Conservation (phyloP, 2,329 filamentous ascomycete genomes). For the Pseudopyricularia javanii region DNA sequence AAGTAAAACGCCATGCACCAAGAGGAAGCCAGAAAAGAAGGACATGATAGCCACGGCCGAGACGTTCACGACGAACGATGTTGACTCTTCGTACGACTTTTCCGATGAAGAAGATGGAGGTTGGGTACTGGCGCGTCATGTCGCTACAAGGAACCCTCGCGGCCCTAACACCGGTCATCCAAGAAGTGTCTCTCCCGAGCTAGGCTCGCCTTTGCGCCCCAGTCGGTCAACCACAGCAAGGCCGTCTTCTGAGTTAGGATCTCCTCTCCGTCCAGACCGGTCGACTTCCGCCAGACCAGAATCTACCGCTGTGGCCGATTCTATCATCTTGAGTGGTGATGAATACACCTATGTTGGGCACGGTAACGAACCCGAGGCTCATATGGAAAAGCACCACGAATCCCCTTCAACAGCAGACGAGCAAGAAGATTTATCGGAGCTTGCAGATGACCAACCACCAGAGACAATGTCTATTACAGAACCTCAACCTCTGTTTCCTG, state of each 20-base stretch:
- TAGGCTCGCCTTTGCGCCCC: background rate
- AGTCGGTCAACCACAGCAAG: background rate
- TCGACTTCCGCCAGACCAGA: background rate
- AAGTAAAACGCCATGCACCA: background rate
- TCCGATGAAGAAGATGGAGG: constrained; percentile 22
- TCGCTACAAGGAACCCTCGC: background rate
- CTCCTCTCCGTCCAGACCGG: background rate
- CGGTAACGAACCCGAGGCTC: background rate
- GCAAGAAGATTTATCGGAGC: background rate
- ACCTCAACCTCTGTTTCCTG: background rate
- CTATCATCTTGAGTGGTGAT: background rate
- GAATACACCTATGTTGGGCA: background rate
- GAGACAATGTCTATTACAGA: background rate
- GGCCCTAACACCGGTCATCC: background rate
- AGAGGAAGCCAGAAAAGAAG: background rate
- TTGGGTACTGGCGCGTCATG: constrained; percentile 4
- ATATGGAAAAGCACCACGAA: background rate
- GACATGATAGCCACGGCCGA: background rate
- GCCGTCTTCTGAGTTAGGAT: background rate
- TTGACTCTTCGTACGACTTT: constrained; percentile 16
- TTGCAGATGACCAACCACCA: background rate
- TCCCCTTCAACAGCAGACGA: background rate
- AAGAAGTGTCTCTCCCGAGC: background rate
- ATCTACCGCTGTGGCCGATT: background rate
- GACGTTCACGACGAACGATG: constrained; percentile 7